phyloP scores from a whole-genome alignment of 306 rosid genomes.

The Citrullus colocynthis region DNA sequence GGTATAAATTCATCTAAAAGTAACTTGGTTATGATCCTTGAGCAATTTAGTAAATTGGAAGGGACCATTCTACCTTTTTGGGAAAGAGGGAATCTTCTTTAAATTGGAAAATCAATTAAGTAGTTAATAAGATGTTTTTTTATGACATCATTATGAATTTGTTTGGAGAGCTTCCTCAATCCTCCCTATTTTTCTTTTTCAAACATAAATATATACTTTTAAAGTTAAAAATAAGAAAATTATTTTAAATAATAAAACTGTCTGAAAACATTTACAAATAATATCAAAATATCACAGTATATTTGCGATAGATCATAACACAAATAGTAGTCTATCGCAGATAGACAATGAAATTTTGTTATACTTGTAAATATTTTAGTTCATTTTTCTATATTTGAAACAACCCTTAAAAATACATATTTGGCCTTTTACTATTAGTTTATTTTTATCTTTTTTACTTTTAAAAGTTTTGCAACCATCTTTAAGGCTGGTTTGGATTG shows the following conservation, averaged over 20 bases:
- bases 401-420: background rate
- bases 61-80: background rate
- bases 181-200: background rate
- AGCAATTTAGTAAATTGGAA: background rate
- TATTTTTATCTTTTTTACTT: background rate
- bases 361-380: too few species aligned
- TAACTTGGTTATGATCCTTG: background rate
- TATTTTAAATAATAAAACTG: too few species aligned
- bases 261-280: too few species aligned
- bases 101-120: background rate
- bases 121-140: background rate
- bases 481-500: too few species aligned
- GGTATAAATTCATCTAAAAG: background rate
- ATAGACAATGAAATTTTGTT: too few species aligned
- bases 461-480: background rate
- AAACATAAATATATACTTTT: background rate
- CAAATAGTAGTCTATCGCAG: too few species aligned
- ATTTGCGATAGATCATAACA: too few species aligned
- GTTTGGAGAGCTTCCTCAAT: background rate
- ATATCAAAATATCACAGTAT: too few species aligned
- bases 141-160: background rate
- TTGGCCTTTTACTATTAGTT: background rate
- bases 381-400: too few species aligned
- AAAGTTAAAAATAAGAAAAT: background rate
- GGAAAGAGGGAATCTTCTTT: background rate